These are phyloP conservation scores for Hypoxylon lienhwacheense DNA, from an alignment of 495 filamentous ascomycete species.

Conservation along the genomic window DNA sequence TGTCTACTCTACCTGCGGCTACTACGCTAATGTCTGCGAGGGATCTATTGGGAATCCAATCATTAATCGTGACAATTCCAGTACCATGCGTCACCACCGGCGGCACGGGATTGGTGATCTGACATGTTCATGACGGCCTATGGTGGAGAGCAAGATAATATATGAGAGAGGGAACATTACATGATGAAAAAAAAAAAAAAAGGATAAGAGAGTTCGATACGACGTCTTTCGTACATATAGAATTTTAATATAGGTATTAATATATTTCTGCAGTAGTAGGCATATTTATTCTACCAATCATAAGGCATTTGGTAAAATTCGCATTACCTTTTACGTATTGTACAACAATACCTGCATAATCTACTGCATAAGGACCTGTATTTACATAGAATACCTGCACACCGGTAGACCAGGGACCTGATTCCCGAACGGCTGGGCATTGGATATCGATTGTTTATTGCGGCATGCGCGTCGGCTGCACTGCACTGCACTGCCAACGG, in stretches of 20 bases:
- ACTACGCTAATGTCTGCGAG: conserved; percentile 28
- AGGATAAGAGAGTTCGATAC: background rate
- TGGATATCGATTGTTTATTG: conserved; percentile 6
- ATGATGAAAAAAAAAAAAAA: background rate
- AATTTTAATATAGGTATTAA: conserved; percentile 21
- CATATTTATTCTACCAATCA: too few species aligned
- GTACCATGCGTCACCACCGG: conserved; percentile 29
- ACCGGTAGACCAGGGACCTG: conserved; percentile 13
- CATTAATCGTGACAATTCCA: conserved; percentile 24
- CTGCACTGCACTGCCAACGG: conserved; percentile 20
- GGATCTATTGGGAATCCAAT: conserved; percentile 31
- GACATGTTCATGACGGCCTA: conserved; percentile 32
- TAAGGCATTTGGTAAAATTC: too few species aligned
- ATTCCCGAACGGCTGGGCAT: conserved; percentile 31
- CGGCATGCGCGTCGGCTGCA: conserved; percentile 7
- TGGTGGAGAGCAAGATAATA: conserved; percentile 23
- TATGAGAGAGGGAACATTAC: too few species aligned
- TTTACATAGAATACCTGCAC: background rate
- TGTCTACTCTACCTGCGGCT: conserved; percentile 17
- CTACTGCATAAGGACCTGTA: too few species aligned
- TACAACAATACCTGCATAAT: too few species aligned
- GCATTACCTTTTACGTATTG: too few species aligned
- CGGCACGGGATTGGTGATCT: conserved; percentile 31
- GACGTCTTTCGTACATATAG: too few species aligned
- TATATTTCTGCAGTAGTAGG: too few species aligned